A percentile compares a stretch with the other conserved stretches of the same genome.
Evolutionary conservation across 352 stramenopile genomes (phyloP).

Genomic region (Phytophthora uliginosa): DNA sequence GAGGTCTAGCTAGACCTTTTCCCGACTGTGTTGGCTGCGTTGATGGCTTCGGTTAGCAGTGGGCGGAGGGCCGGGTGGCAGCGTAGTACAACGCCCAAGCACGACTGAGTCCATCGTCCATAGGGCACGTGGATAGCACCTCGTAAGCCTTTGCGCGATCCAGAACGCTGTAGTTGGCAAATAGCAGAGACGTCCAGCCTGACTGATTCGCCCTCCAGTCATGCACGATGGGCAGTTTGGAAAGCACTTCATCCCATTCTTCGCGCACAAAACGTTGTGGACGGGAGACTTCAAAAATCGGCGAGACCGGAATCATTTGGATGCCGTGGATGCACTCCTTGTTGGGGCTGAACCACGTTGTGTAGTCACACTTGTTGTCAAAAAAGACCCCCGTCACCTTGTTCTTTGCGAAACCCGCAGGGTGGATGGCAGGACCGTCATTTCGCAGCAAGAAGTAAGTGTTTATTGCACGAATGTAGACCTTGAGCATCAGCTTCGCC

Average conservation of each 20-base stretch:
- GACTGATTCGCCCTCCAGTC: constrained; percentile 58
- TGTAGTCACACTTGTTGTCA: constrained; percentile 83
- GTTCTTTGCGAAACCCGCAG: constrained; percentile 63
- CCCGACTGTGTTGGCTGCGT: not conserved
- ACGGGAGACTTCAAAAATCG: constrained; percentile 57
- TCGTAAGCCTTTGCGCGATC: constrained; percentile 46
- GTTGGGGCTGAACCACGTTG: constrained; percentile 80
- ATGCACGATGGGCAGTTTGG: constrained; percentile 56
- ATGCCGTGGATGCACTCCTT: constrained; percentile 85
- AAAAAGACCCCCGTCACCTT: constrained; percentile 82
- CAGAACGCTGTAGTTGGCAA: constrained; percentile 66
- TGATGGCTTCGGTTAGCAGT: constrained; percentile 22
- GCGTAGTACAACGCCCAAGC: constrained; percentile 75
- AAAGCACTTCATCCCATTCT: constrained; percentile 73
- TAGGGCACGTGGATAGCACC: constrained; percentile 53
- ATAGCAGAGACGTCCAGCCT: constrained; percentile 72
- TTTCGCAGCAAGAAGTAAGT: constrained; percentile 76
- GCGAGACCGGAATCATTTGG: constrained; percentile 78
- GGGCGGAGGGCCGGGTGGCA: constrained; percentile 42
- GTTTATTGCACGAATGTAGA: constrained; percentile 65
- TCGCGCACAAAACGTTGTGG: constrained; percentile 55
- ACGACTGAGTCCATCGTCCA: constrained; percentile 80
- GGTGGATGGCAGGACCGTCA: constrained; percentile 53
- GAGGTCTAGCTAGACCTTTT: not conserved
- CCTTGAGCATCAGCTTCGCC: constrained; percentile 69